Evolutionary conservation across 306 rosid genomes (phyloP), one percentile per base, ranked within the genome.

Genomic region (Delonix regia): DNA sequence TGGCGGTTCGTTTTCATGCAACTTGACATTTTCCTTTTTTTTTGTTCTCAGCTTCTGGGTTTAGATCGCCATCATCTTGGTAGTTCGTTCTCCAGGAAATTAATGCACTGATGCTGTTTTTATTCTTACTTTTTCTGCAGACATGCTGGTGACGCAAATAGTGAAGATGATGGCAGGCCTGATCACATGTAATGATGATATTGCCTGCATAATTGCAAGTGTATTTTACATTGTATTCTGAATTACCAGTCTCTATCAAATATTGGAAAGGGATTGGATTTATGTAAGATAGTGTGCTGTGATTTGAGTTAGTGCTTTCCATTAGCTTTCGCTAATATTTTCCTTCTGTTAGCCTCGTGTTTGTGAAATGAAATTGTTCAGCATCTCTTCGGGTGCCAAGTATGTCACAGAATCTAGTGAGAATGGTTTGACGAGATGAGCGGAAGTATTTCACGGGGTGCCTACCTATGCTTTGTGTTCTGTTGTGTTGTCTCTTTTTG

Each of bases 1-100:
- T 96, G 99, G 98, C 89, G 97, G 99, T 96, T 83, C 45, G 90
- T 88, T 85, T 79, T 77, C 22, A 84, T 76, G 59, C 80, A 65
- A 19, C 53, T 74, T 48, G 33, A 27, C 2, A 39, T 49, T 4
- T 61, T 69, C 38, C 5, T 36, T 24, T 56, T 71, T 21, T 14
- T 18, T 52, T 66, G 2, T 45, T 42, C 67, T n/a, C 2, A 36
- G 24, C 73, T 55, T 62, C 71, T 73, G 15, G 34, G 44, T 48
- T 60, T 34, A 27, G 51, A 77, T 65, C 53, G 49, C 44, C 25
- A 41, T 56, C 70, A 21, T 55, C 56, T 76, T 42, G 2, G 7
- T 18, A 25, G 38, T 59, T 68, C 55, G 75, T 25, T 73, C 48
- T 16, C 12, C 51, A 44, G 69, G 70, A 56, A 76, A 52, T 70